A percentile compares a stretch with the other conserved stretches of the same genome.
Evolutionary conservation across 768 basidiomycete species (phyloP).

Genomic region (Asterophora parasitica): DNA sequence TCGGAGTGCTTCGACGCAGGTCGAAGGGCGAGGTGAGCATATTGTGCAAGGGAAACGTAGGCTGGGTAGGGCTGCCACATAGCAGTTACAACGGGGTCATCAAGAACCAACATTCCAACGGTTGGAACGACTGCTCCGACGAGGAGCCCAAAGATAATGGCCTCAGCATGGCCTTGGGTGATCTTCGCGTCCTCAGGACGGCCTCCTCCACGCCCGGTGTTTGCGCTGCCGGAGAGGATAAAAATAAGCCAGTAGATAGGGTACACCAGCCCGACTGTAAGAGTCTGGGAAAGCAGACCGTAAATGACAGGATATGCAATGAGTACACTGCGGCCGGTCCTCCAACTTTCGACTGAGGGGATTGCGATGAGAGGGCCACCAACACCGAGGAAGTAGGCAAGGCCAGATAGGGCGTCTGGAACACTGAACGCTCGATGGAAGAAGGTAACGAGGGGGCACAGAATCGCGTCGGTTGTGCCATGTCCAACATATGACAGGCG

Average conservation of each 20-base stretch:
- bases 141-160: constrained; percentile 44
- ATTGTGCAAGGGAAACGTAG: constrained; percentile 37
- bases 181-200: constrained; percentile 19
- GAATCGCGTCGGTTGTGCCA: constrained; percentile 26
- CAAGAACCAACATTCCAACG: constrained; percentile 36
- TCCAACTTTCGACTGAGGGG: constrained; percentile 40
- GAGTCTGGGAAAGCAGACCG: constrained; percentile 36
- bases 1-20: constrained; percentile 25
- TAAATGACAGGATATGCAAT: constrained; percentile 39
- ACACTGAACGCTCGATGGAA: constrained; percentile 40
- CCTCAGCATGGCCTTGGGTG: constrained; percentile 46
- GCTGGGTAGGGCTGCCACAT: constrained; percentile 53
- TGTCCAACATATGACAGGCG: constrained; percentile 36
- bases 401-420: constrained; percentile 24
- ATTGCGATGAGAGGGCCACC: constrained; percentile 34
- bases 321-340: constrained; percentile 28
- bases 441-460: constrained; percentile 44
- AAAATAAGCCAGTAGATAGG: constrained; percentile 47
- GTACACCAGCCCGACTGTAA: constrained; percentile 38
- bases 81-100: constrained; percentile 40
- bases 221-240: constrained; percentile 33
- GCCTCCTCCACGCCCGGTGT: constrained; percentile 16
- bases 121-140: constrained; percentile 45
- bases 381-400: constrained; percentile 34
- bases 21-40: constrained; percentile 35